Evolutionary conservation across 192 early-diverging fungal species (phyloP).

Genomic region (Dispira simplex): DNA sequence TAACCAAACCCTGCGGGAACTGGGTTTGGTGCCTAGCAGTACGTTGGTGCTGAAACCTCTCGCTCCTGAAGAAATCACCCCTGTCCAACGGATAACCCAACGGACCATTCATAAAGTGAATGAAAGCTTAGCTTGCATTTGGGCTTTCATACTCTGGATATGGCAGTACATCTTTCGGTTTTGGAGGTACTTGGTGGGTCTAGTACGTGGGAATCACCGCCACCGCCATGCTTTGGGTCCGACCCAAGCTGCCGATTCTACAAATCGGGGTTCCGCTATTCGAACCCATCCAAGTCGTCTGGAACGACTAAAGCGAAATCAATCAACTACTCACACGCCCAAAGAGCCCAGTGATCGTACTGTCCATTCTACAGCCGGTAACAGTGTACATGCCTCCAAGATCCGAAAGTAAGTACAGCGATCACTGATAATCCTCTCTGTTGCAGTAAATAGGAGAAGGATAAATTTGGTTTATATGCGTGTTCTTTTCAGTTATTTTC

Average conservation of each 20-base stretch:
- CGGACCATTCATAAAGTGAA: not conserved
- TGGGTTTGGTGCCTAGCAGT: not conserved
- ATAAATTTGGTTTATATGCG: not conserved
- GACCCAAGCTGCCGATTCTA: too few relatives aligned
- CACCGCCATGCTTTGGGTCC: not conserved
- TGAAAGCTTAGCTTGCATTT: not conserved
- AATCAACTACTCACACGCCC: too few relatives aligned
- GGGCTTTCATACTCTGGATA: not conserved
- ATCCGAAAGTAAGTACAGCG: too few relatives aligned
- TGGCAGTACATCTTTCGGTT: not conserved
- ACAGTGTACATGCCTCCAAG: too few relatives aligned
- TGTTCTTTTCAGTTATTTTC: not conserved
- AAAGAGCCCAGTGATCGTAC: too few relatives aligned
- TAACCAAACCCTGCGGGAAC: not conserved
- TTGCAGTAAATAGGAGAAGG: too few relatives aligned
- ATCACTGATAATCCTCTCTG: too few relatives aligned
- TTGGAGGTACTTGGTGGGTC: not conserved
- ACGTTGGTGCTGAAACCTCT: slow-evolving; percentile 8
- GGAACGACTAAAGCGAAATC: too few relatives aligned
- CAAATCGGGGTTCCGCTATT: too few relatives aligned
- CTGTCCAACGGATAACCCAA: not conserved
- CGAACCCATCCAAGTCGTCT: too few relatives aligned
- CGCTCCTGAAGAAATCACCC: not conserved
- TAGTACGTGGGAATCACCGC: not conserved
- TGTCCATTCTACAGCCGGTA: too few relatives aligned